Conservation (phyloP, 2,329 filamentous ascomycete genomes). For the Acrocalymma vagum region DNA sequence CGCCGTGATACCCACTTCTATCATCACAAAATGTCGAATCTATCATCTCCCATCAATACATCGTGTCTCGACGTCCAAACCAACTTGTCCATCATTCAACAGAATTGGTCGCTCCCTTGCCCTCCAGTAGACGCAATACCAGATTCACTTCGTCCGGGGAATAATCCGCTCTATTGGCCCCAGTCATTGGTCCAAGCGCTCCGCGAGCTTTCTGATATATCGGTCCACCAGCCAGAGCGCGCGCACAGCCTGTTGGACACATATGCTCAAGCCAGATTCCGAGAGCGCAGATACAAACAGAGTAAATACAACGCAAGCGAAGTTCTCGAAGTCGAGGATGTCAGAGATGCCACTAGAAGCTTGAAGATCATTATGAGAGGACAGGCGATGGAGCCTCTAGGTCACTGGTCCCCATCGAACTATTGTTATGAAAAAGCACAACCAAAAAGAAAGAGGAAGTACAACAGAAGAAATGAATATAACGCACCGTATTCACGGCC, state of each 20-base stretch:
- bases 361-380: constrained; percentile 14
- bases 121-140: no score
- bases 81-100: no score
- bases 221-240: constrained; percentile 14
- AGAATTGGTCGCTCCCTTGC: no score
- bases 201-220: constrained; percentile 13
- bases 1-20: no score
- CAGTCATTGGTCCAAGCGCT: no score
- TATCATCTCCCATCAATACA: no score
- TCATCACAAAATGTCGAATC: no score
- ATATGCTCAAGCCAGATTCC: constrained; percentile 17
- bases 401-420: background rate
- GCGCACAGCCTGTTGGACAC: constrained; percentile 19
- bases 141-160: no score
- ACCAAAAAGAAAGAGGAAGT: constrained; percentile 9
- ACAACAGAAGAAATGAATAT: constrained; percentile 7
- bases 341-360: constrained; percentile 20
- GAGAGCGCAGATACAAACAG: constrained; percentile 4
- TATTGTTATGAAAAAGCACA: background rate
- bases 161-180: no score
- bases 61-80: no score
- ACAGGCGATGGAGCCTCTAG: constrained; percentile 2
- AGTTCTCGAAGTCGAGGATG: constrained; percentile 13
- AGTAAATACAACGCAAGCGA: constrained; percentile 1
- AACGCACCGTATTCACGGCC: no score